Base-by-base conservation (phyloP, 257 asterid genomes). In the Ophiorrhiza pumila region DNA sequence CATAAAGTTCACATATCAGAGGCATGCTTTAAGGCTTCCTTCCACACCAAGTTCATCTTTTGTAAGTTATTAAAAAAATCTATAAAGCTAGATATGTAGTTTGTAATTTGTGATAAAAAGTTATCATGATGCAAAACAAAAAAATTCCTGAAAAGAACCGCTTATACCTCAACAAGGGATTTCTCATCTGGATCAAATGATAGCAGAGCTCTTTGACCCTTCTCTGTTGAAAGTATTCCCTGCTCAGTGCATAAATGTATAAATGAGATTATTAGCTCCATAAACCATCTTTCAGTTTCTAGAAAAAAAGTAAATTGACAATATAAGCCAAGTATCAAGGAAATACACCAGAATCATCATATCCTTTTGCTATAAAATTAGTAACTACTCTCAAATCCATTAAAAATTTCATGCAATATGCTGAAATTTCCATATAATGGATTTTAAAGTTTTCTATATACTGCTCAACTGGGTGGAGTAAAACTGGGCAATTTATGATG, bases 171-270 rank as follows among this genome's bases (percentile, higher is more conserved):
- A 72, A 94, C 70, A 73, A 90, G 92, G 72, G 97, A 88, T 78
- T 89, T 86, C 89, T 94, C 96, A 59, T 80, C 79, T 52, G 89
- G 81, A 90, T 89, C 93, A 80, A 94, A 79, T 65, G 87, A 84
- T 59, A 71, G 70, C 76, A 91, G 78, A 69, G 91, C 87, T 67
- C 84, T 88, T 76, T 85, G 97, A 78, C 97, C 99, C 75, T 81
- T 90, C 83, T 91, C 97, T 42, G 97, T 91, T 70, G 97, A 94
- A 72, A 94, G 93, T 79, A 94, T 88, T 59, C 99, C 97, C 99
- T 94, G 91, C 49, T 60, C 69, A 80, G 71, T 59, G 47, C 76
- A 64, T 31, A 64, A 46, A 63, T 49, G 71, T 41, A 59, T 58
- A 79, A 59, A 62, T 63, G 25, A 76, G 29, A 69, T 66, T 64